These are phyloP conservation scores for Suhomyces kilbournensis DNA, from an alignment of 805 yeast genomes.

Conservation along the genomic window DNA sequence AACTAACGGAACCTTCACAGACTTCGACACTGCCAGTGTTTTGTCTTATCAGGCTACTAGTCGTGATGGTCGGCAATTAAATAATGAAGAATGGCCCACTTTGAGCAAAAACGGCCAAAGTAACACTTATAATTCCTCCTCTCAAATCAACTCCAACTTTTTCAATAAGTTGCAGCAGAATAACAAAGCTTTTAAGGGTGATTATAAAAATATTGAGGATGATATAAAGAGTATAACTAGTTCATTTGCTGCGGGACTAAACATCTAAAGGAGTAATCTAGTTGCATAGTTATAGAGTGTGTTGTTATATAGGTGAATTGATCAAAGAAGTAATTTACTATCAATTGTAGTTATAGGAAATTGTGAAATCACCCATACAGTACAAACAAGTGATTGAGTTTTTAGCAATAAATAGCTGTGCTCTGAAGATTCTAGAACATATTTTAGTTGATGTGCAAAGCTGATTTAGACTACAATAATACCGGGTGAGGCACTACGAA, in stretches of 20 bases:
- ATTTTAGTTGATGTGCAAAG: not conserved
- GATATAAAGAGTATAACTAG: slow-evolving; percentile 37
- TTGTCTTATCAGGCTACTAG: slow-evolving; percentile 15
- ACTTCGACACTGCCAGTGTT: slow-evolving; percentile 28
- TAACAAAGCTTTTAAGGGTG: slow-evolving; percentile 11
- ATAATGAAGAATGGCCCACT: slow-evolving; percentile 26
- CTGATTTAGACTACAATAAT: too few species aligned
- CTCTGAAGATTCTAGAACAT: too few species aligned
- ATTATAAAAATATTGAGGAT: slow-evolving; percentile 22
- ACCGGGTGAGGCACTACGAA: too few species aligned
- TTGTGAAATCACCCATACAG: not conserved
- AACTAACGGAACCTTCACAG: slow-evolving; percentile 10
- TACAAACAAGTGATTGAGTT: not conserved
- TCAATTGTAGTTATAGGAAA: not conserved
- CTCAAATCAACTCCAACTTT: slow-evolving; percentile 28
- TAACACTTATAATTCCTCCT: slow-evolving; percentile 8
- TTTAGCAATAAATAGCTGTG: not conserved
- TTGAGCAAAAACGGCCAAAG: slow-evolving; percentile 14
- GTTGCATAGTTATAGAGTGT: not conserved
- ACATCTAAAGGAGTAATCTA: slow-evolving; percentile 8
- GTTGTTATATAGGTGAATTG: not conserved
- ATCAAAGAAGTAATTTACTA: not conserved
- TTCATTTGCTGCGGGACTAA: slow-evolving; percentile 37
- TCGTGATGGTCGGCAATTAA: not conserved
- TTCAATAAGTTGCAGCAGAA: slow-evolving; percentile 27